These are phyloP conservation scores for Luvunga scandens DNA, from an alignment of 345 rosid species.

Conservation along the genomic window DNA sequence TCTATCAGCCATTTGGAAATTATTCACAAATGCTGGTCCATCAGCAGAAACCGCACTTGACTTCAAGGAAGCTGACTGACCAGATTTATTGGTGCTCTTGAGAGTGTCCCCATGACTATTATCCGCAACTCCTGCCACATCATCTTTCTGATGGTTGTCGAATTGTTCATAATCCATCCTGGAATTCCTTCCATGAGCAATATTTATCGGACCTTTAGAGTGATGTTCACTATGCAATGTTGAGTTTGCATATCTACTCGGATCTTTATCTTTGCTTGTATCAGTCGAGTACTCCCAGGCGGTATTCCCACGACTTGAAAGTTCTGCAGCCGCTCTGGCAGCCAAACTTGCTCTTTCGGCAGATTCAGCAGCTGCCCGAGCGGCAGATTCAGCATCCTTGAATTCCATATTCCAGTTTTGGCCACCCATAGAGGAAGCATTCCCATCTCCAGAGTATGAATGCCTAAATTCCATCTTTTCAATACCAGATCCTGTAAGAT, in stretches of 20 bases:
- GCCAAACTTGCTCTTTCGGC: conserved; percentile 97
- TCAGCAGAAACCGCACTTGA: conserved; percentile 26
- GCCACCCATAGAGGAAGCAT: conserved; percentile 24
- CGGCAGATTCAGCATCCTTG: conserved; percentile 84
- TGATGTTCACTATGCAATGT: conserved; percentile 24
- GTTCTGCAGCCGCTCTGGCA: conserved; percentile 92
- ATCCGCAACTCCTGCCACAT: conserved; percentile 22
- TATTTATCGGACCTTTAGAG: conserved; percentile 24
- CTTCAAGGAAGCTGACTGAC: conserved; percentile 27
- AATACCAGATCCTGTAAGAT: conserved; percentile 39
- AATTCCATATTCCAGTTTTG: conserved; percentile 69
- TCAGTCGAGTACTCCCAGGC: conserved; percentile 39
- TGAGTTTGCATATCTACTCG: conserved; percentile 20
- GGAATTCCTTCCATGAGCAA: conserved; percentile 21
- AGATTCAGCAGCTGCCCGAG: conserved; percentile 94
- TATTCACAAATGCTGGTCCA: conserved; percentile 15
- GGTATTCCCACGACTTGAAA: conserved; percentile 60
- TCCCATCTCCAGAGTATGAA: conserved; percentile 34
- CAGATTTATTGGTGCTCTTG: conserved; percentile 21
- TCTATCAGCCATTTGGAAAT: conserved; percentile 28
- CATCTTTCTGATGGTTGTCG: conserved; percentile 24
- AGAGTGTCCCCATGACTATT: conserved; percentile 25
- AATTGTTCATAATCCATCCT: conserved; percentile 19
- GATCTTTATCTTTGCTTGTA: conserved; percentile 31
- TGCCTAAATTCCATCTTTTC: conserved; percentile 39